phyloP scores from a whole-genome alignment of 2,329 filamentous ascomycete species.

The Mariannaea sp. region DNA sequence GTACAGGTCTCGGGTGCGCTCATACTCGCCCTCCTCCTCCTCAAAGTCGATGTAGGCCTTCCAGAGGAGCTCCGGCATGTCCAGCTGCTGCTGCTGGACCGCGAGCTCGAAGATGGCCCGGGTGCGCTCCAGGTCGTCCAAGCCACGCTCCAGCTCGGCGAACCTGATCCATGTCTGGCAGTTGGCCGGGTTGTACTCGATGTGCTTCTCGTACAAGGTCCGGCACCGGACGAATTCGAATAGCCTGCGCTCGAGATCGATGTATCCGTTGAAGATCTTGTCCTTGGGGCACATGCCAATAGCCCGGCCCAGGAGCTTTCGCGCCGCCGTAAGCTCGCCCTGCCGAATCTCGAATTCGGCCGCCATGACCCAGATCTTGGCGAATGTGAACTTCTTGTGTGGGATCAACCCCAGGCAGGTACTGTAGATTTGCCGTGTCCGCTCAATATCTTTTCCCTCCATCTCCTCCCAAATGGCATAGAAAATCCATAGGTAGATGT shows the following conservation, averaged over 20 bases:
- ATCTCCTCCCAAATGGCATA: slow-evolving; percentile 96
- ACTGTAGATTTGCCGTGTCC: slow-evolving; percentile 88
- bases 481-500: slow-evolving; percentile 98
- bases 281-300: slow-evolving; percentile 97
- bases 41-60: slow-evolving; percentile 99
- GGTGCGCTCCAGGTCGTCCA: slow-evolving; percentile 87
- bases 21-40: slow-evolving; percentile 92
- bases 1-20: slow-evolving; percentile 79
- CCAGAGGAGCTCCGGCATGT: slow-evolving; percentile 98
- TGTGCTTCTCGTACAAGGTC: slow-evolving; percentile 90
- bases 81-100: slow-evolving; percentile 78
- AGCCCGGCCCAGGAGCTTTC: slow-evolving; percentile 87
- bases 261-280: slow-evolving; percentile 90
- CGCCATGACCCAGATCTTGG: slow-evolving; percentile 93
- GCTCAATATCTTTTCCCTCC: slow-evolving; percentile 75
- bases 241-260: slow-evolving; percentile 88
- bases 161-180: slow-evolving; percentile 96
- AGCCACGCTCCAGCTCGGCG: slow-evolving; percentile 86
- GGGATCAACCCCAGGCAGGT: slow-evolving; percentile 87
- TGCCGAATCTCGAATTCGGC: slow-evolving; percentile 94
- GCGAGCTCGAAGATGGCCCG: slow-evolving; percentile 92
- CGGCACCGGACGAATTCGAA: slow-evolving; percentile 94
- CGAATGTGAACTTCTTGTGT: slow-evolving; percentile 96
- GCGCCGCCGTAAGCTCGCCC: slow-evolving; percentile 75
- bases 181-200: slow-evolving; percentile 89